Conservation (phyloP, 768 basidiomycete genomes). For the Leucocoprinus leucothites region DNA sequence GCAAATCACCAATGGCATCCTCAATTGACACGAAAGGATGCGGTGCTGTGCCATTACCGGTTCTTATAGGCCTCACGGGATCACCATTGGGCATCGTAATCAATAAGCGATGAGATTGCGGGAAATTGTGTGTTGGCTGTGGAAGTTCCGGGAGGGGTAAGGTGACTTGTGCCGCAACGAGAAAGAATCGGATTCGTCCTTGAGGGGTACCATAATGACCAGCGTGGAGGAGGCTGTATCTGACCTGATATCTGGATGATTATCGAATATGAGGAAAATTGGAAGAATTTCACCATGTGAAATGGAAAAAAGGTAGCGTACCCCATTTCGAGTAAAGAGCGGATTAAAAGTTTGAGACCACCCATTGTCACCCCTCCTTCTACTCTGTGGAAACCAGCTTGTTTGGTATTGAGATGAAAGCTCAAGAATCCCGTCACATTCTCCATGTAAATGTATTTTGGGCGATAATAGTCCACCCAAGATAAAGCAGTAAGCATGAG, state of each 20-base stretch:
- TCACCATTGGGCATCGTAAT: conserved; percentile 48
- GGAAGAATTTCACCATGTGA: background rate
- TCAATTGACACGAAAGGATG: conserved; percentile 58
- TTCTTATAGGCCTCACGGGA: conserved; percentile 41
- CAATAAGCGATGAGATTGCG: conserved; percentile 36
- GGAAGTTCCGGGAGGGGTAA: conserved; percentile 45
- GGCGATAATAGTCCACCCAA: conserved; percentile 44
- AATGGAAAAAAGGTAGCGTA: conserved; percentile 25
- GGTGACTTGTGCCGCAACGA: conserved; percentile 43
- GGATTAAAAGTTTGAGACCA: conserved; percentile 63
- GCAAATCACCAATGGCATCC: conserved; percentile 75
- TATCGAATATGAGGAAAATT: background rate
- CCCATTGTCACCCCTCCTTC: conserved; percentile 71
- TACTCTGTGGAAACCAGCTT: conserved; percentile 40
- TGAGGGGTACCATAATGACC: conserved; percentile 59
- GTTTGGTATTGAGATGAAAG: conserved; percentile 38
- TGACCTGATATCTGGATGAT: conserved; percentile 48
- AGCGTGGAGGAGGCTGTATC: conserved; percentile 48
- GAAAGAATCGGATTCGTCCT: conserved; percentile 49
- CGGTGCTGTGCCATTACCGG: conserved; percentile 47
- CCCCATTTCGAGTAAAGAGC: conserved; percentile 66
- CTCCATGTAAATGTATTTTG: conserved; percentile 44
- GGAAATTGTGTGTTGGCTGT: conserved; percentile 54
- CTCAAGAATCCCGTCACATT: conserved; percentile 52
- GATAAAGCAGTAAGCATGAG: conserved; percentile 61